Percentiles rank a stretch among this genome's conserved stretches.
phyloP scores from a whole-genome alignment of 2,329 filamentous ascomycete genomes.

The Paraphaeosphaeria minitans region DNA sequence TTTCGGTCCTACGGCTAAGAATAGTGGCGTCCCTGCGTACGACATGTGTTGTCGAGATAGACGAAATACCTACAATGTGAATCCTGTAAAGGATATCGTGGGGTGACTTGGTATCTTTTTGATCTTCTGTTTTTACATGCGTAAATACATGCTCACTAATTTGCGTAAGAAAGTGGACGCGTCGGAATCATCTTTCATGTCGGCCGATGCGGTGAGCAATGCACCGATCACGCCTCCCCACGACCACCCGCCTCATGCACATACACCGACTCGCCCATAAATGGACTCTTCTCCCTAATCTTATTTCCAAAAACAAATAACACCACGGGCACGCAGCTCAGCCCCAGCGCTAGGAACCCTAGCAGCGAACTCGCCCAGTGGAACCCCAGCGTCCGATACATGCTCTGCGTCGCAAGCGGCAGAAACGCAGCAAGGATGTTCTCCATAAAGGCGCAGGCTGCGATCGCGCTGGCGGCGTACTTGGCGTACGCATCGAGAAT shows the following conservation, averaged over 20 bases:
- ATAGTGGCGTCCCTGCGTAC: no score
- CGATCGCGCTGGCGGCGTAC: constrained; percentile 57
- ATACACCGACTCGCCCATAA: constrained; percentile 43
- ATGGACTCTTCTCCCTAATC: constrained; percentile 48
- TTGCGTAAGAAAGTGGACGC: not conserved
- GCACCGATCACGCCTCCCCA: not conserved
- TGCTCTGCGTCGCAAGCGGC: constrained; percentile 53
- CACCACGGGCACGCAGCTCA: constrained; percentile 54
- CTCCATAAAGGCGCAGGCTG: constrained; percentile 56
- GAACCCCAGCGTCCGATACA: constrained; percentile 57
- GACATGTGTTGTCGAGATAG: no score
- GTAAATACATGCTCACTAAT: not conserved
- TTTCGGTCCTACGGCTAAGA: no score
- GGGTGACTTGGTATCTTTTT: not conserved
- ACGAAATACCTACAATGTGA: no score
- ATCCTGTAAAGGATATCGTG: not conserved
- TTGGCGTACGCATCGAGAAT: constrained; percentile 57
- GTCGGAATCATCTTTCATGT: no score
- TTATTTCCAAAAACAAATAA: constrained; percentile 50
- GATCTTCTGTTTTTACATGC: not conserved
- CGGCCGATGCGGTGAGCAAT: not conserved
- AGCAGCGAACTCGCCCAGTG: constrained; percentile 57
- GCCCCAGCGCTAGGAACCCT: constrained; percentile 50
- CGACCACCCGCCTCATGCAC: constrained; percentile 8
- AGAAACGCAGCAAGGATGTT: constrained; percentile 56